Conservation (phyloP, 1,139 yeast species). For the Chernovozyma sophiae-reginae region DNA sequence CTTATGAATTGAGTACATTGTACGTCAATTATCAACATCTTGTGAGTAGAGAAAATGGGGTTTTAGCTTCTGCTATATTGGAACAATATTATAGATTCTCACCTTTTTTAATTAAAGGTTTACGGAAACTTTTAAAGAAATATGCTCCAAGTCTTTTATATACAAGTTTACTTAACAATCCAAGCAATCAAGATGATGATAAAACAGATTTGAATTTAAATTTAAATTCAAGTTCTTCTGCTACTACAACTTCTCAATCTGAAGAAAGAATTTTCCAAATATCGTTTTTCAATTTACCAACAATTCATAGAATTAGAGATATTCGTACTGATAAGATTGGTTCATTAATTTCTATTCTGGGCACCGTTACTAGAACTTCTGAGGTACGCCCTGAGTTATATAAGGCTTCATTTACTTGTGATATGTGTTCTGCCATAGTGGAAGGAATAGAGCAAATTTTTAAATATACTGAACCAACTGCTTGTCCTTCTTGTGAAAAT, state of each 20-base stretch:
- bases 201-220: constrained; percentile 15
- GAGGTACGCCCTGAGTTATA: constrained; percentile 96
- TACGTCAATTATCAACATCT: constrained; percentile 85
- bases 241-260: constrained; percentile 29
- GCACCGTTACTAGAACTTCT: constrained; percentile 94
- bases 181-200: constrained; percentile 14
- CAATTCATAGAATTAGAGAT: constrained; percentile 83
- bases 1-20: constrained; percentile 70
- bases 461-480: constrained; percentile 91
- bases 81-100: constrained; percentile 91
- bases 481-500: constrained; percentile 88
- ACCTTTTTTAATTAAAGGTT: constrained; percentile 77
- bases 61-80: constrained; percentile 80
- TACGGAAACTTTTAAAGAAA: constrained; percentile 66
- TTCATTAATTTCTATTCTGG: constrained; percentile 76
- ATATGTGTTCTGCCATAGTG: constrained; percentile 77
- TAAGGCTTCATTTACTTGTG: constrained; percentile 86
- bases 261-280: constrained; percentile 81
- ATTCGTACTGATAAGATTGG: constrained; percentile 89
- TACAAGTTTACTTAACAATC: constrained; percentile 29
- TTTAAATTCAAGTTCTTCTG: constrained; percentile 8
- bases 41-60: constrained; percentile 74
- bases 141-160: constrained; percentile 72
- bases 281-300: constrained; percentile 83
- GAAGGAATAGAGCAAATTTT: constrained; percentile 92